These are phyloP conservation scores for Udeniomyces megalosporus DNA, from an alignment of 768 basidiomycete species.

Conservation along the genomic window DNA sequence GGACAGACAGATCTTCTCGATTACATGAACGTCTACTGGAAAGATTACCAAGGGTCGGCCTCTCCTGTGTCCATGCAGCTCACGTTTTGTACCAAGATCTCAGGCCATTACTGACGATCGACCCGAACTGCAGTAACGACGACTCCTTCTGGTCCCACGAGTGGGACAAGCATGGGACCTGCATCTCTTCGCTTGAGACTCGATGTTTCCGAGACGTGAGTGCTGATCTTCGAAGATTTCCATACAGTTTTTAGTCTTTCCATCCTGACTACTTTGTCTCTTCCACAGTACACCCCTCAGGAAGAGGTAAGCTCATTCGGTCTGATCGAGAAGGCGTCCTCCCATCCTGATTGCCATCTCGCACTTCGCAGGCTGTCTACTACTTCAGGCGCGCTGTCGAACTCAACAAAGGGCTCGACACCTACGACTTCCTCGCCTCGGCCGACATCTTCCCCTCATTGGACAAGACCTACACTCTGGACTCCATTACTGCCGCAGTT, in stretches of 20 bases:
- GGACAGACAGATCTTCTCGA: constrained; percentile 17
- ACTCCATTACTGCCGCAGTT: constrained; percentile 17
- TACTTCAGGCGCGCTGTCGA: constrained; percentile 34
- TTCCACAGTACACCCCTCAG: constrained; percentile 11
- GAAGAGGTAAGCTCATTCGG: constrained; percentile 16
- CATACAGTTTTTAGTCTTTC: neutral
- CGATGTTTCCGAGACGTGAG: constrained; percentile 19
- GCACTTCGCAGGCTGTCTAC: constrained; percentile 18
- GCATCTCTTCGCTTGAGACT: constrained; percentile 24
- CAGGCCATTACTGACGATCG: constrained; percentile 14
- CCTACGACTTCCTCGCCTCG: constrained; percentile 51
- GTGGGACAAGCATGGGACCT: constrained; percentile 19
- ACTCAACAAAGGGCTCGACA: constrained; percentile 46
- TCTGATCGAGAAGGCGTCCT: neutral
- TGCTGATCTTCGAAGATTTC: too few species aligned
- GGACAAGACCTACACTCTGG: constrained; percentile 42
- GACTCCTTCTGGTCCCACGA: constrained; percentile 28
- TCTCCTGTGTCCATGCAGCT: neutral
- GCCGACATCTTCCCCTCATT: constrained; percentile 61
- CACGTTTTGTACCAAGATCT: too few species aligned
- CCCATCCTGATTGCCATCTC: neutral
- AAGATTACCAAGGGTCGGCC: constrained; percentile 12
- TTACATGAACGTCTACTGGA: constrained; percentile 25
- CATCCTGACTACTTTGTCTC: neutral
- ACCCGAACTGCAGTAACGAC: constrained; percentile 21